Evolutionary conservation across 1,139 yeast species (phyloP), one percentile per base, ranked within the genome.

Genomic region (Kurtzmaniella quercitrusa): DNA sequence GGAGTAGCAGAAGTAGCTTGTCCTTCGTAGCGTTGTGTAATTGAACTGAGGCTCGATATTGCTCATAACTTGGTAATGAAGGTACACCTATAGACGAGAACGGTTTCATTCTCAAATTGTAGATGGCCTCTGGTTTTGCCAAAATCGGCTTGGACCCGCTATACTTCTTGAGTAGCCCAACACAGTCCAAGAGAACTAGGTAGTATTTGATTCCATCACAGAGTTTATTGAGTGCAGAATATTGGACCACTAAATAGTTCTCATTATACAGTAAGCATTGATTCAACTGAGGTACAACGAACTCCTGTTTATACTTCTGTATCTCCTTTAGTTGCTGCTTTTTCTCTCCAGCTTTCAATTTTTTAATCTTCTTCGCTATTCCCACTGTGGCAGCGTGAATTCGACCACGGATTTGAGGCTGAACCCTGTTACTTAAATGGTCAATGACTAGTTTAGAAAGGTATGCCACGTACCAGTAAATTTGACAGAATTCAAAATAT

Each of bases 11-110:
- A 7, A 29, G 33, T 46, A 43, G 31, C 36, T 41, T 14, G 48
- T 46, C 23, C 55, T 49, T 2, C 48, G 38, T 17, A 38, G 41
- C 34, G 50, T 29, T 40, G 11, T 19, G 15, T 3, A 38, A 36
- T 46, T 47, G 6, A 24, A 62, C 46, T 2, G 66, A 55, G 11
- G 46, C 51, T 27, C 44, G 46, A 48, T 62, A 72, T 38, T 65
- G 65, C 10, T 63, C 59, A 54, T 65, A 83, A 0, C 68, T 59
- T 2, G 93, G 87, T 42, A 77, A 58, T 25, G 71, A 73, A 0
- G 98, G 97, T 5, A 82, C 82, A 0, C 95, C 96, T 15, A 91
- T 85, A 0, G 91, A 77, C 15, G 87, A 79, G 68, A 87, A 89
- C 2, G 95, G 83, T 58, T 89, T 90, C 77, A 90, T 78, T 51